Conservation (phyloP, 2,329 filamentous ascomycete genomes). For the Cephalotrichum gorgonifer region DNA sequence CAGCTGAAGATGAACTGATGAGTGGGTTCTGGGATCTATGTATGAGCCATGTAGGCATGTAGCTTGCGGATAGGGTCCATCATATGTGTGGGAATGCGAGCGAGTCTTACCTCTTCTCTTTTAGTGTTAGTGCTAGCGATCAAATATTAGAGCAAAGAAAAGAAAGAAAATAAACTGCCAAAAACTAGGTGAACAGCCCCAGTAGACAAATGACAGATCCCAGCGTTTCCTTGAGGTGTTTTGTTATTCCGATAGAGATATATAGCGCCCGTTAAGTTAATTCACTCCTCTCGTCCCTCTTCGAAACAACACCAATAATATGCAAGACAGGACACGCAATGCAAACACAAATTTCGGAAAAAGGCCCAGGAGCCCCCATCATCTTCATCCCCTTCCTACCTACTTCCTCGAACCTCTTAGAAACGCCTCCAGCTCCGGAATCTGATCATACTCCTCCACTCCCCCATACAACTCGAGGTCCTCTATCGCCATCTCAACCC, state of each 20-base stretch:
- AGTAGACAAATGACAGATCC: no score
- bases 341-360: background rate
- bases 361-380: background rate
- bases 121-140: no score
- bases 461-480: slow-evolving; percentile 3
- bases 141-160: no score
- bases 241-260: no score
- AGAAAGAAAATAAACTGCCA: no score
- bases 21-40: no score
- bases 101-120: no score
- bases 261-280: no score
- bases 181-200: no score
- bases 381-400: background rate
- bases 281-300: background rate
- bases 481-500: slow-evolving; percentile 1
- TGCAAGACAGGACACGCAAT: background rate
- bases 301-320: background rate
- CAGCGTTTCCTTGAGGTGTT: no score
- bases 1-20: slow-evolving; percentile 20
- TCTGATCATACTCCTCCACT: slow-evolving; percentile 1
- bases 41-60: no score
- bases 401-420: background rate
- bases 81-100: background rate
- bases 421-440: background rate
- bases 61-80: background rate